These are phyloP conservation scores for Candida andamanensis DNA, from an alignment of 805 yeast genomes.

Conservation along the genomic window DNA sequence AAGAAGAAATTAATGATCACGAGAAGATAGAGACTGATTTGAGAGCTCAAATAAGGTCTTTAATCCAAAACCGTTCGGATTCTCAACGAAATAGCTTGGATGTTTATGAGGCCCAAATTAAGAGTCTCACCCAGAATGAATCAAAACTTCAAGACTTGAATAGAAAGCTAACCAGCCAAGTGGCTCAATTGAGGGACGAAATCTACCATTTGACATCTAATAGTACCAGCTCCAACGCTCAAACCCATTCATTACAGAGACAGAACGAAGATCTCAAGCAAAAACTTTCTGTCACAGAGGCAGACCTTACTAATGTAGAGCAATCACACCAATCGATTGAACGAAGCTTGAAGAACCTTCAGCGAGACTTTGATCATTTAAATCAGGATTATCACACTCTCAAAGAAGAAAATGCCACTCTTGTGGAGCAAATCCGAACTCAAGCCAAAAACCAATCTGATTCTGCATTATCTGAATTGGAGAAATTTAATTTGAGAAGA, in stretches of 20 bases:
- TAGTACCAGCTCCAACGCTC: conserved; percentile 9
- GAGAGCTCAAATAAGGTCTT: conserved; percentile 18
- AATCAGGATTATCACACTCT: conserved; percentile 18
- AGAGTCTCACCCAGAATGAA: conserved; percentile 17
- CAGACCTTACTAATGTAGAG: conserved; percentile 21
- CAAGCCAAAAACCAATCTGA: conserved; percentile 3
- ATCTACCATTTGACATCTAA: conserved; percentile 14
- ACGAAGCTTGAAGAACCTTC: conserved; percentile 19
- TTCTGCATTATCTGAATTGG: conserved; percentile 19
- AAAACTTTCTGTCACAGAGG: conserved; percentile 23
- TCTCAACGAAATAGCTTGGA: conserved; percentile 11
- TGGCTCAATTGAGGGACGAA: conserved; percentile 23
- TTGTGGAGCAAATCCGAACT: conserved; percentile 16
- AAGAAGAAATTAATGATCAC: conserved; percentile 17
- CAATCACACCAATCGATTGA: conserved; percentile 20
- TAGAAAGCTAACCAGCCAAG: conserved; percentile 20
- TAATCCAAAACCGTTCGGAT: conserved; percentile 14
- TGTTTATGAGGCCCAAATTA: conserved; percentile 20
- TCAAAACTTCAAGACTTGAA: conserved; percentile 13
- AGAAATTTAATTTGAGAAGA: conserved; percentile 16
- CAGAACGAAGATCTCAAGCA: conserved; percentile 20
- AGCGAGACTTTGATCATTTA: conserved; percentile 11
- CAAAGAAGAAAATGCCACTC: conserved; percentile 24
- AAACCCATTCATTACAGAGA: conserved; percentile 11
- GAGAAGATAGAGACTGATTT: conserved; percentile 19